Percentiles rank a stretch among this genome's conserved stretches.
Conservation (phyloP, 768 basidiomycete genomes). For the Pholiota conissans region DNA sequence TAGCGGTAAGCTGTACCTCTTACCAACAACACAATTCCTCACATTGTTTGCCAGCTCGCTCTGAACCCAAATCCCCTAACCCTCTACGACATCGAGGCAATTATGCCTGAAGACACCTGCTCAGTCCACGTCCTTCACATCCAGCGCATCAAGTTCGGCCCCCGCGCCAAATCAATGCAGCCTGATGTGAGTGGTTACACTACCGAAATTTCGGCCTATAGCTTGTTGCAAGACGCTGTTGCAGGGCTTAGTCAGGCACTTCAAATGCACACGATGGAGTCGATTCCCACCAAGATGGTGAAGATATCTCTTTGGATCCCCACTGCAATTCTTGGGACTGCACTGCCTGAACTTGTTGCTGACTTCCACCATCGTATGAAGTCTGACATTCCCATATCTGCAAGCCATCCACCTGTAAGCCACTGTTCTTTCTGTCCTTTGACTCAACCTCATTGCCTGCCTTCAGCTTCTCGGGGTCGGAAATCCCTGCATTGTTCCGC, state of each 20-base stretch:
- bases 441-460: too few relatives aligned
- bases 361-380: background rate
- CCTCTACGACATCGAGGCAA: too few relatives aligned
- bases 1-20: background rate
- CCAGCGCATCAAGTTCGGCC: background rate
- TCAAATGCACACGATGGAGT: background rate
- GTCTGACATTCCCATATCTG: background rate
- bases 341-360: background rate
- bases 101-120: too few relatives aligned
- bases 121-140: conserved; percentile 2
- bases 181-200: conserved; percentile 4
- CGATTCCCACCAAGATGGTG: background rate
- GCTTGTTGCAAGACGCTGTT: background rate
- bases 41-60: too few relatives aligned
- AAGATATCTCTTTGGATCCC: conserved; percentile 8
- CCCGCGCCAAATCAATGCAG: background rate
- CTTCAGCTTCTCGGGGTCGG: too few relatives aligned
- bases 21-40: too few relatives aligned
- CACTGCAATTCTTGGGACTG: background rate
- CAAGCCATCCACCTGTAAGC: background rate
- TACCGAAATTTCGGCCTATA: background rate
- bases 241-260: background rate
- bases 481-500: too few relatives aligned
- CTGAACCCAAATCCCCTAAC: too few relatives aligned
- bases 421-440: background rate